Evolutionary conservation across 352 stramenopile species (phyloP), one percentile per base, ranked within the genome.

Genomic region (Aphanomyces astaci): DNA sequence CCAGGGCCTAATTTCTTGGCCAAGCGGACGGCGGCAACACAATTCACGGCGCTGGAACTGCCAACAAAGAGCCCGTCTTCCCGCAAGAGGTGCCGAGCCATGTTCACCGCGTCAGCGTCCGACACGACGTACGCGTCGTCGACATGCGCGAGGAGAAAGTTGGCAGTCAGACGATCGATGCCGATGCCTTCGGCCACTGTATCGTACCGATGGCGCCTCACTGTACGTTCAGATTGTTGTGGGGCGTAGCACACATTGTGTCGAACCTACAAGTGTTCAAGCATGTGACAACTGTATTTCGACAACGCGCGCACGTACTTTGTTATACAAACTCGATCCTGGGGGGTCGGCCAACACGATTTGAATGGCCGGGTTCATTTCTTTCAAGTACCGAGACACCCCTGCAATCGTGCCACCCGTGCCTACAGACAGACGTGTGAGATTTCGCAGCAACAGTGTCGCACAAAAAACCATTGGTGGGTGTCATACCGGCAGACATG

Each of bases 141-240:
- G 57, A 96, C 87, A 32, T 89, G 78, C 11, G 95, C 96, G 10
- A 87, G 78, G 27, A 84, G 65, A 72, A 99, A 98, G 76, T 99
- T 99, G 32, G 87, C 79, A 9, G 96, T 99, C 55, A 99, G 73
- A 15, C 97, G 92, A 77, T 99, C 96, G 60, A 99, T 94, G 64
- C 97, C 97, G 46, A 99, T 97, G 27, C 97, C 97, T 78, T 99
- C 97, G 1, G 92, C 93, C 63, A 99, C 89, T 39, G 95, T 98
- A 77, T 99, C 96, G 76, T 99, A 98, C 77, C 84, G 85, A 82
- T 99, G 95, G 49, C 92, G 82, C 24, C 85, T 81, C 31, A 99
- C 79, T 63, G 81, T 89, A 30, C 84, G 78, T 76, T 99, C 96
- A 13, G 84, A 82, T 76, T 99, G 96, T 68, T 99, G 83, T 2